Percentiles rank a stretch among this genome's conserved stretches.
phyloP scores from a whole-genome alignment of 805 yeast species.

The Saturnispora kantuleensis region DNA sequence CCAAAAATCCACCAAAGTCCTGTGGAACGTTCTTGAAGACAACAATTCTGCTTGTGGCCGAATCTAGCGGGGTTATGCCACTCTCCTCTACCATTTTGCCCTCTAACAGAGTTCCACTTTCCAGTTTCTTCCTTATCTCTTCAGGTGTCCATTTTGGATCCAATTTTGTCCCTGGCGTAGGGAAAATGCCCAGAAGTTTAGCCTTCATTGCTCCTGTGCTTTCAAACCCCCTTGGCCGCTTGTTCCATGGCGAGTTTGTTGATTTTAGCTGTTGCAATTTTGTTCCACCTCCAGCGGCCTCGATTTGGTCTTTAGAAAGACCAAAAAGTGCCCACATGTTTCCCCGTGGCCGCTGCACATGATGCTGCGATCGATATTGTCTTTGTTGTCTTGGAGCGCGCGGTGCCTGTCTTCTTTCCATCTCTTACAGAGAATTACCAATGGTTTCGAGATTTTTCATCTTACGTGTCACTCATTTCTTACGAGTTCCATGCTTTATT shows the following conservation, averaged over 20 bases:
- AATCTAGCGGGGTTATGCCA: constrained; percentile 18
- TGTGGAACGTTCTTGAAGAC: constrained; percentile 16
- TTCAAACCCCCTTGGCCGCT: constrained; percentile 60
- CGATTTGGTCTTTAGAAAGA: neutral
- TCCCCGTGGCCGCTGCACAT: neutral
- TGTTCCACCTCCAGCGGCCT: no score
- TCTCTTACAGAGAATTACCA: neutral
- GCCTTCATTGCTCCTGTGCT: constrained; percentile 66
- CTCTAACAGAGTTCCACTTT: neutral
- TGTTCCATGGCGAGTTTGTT: constrained; percentile 55
- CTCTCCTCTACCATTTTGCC: constrained; percentile 1
- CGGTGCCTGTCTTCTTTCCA: neutral
- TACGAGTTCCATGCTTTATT: no score
- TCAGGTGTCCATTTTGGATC: constrained; percentile 3
- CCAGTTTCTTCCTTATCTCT: constrained; percentile 3
- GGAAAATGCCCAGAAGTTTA: constrained; percentile 69
- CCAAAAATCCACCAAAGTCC: constrained; percentile 36
- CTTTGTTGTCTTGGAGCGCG: no score
- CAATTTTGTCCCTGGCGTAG: constrained; percentile 47
- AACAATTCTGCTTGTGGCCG: constrained; percentile 20
- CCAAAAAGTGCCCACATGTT: constrained; percentile 1
- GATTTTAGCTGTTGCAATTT: constrained; percentile 30
- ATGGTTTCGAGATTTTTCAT: no score
- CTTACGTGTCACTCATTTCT: neutral
- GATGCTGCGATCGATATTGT: neutral